phyloP scores from a whole-genome alignment of 208 protist genomes.

The Leishmania martiniquensis region DNA sequence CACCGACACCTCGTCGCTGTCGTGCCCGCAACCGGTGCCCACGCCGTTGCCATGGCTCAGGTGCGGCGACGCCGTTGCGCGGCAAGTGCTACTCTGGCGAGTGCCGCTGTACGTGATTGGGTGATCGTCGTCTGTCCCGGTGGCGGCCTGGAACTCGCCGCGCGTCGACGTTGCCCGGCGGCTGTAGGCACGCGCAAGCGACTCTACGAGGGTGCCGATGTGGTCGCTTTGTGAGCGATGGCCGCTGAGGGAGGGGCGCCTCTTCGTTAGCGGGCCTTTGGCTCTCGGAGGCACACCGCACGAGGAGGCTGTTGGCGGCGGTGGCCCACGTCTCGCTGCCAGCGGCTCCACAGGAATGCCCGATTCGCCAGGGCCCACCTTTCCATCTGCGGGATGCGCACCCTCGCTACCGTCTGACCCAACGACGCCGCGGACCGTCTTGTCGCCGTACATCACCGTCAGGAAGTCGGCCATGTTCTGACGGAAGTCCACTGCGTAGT shows the following conservation, averaged over 20 bases:
- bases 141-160: conserved; percentile 22
- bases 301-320: neutral
- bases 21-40: neutral
- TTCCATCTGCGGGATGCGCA: neutral
- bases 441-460: conserved; percentile 41
- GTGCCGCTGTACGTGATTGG: conserved; percentile 25
- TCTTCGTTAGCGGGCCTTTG: conserved; percentile 21
- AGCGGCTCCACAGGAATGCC: neutral
- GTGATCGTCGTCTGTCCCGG: conserved; percentile 15
- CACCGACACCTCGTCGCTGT: conserved; percentile 33
- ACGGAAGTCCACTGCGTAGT: conserved; percentile 24
- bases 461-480: conserved; percentile 52
- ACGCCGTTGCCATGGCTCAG: conserved; percentile 5
- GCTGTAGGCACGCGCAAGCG: conserved; percentile 40
- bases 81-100: conserved; percentile 12
- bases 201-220: conserved; percentile 42
- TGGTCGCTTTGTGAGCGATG: conserved; percentile 19
- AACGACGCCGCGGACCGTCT: neutral
- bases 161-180: conserved; percentile 14
- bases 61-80: conserved; percentile 15
- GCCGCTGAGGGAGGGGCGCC: conserved; percentile 29
- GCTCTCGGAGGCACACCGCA: neutral
- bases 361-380: neutral
- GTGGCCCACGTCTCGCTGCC: neutral
- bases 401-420: neutral